These are phyloP conservation scores for Xylaria arbuscula DNA, from an alignment of 2,329 filamentous ascomycete genomes.

Conservation along the genomic window DNA sequence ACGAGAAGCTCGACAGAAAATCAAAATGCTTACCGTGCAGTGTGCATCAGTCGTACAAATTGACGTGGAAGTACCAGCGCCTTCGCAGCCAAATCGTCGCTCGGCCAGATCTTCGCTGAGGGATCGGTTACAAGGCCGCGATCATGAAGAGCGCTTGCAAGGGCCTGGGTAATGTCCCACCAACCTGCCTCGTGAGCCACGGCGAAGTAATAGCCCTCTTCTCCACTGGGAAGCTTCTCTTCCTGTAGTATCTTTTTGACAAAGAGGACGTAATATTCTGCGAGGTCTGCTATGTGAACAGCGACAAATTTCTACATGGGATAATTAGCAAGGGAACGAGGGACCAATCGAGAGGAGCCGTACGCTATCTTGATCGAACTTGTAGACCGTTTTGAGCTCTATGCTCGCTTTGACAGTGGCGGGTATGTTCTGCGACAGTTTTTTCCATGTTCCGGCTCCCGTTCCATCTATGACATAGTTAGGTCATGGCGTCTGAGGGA, in stretches of 20 bases:
- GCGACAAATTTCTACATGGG: slow-evolving; percentile 40
- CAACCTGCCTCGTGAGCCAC: slow-evolving; percentile 46
- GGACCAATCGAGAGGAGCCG: slow-evolving; percentile 33
- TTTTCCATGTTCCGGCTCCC: slow-evolving; percentile 50
- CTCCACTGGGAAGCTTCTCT: slow-evolving; percentile 46
- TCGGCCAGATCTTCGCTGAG: slow-evolving; percentile 46
- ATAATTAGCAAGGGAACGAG: neutral
- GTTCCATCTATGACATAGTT: slow-evolving; percentile 47
- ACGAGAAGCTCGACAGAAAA: too few species aligned
- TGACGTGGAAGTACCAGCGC: slow-evolving; percentile 47
- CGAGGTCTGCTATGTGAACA: slow-evolving; percentile 50
- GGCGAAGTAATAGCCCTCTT: slow-evolving; percentile 52
- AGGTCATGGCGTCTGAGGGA: neutral
- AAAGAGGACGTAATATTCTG: slow-evolving; percentile 48
- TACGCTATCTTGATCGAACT: slow-evolving; percentile 51
- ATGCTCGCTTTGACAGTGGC: slow-evolving; percentile 48
- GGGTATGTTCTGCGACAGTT: slow-evolving; percentile 51
- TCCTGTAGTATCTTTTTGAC: slow-evolving; percentile 47
- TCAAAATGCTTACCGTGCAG: slow-evolving; percentile 43
- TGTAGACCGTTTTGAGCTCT: slow-evolving; percentile 46
- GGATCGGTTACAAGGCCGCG: slow-evolving; percentile 48
- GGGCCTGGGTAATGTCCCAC: slow-evolving; percentile 48
- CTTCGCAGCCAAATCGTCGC: slow-evolving; percentile 49
- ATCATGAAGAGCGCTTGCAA: slow-evolving; percentile 45
- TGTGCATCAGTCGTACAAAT: slow-evolving; percentile 45